These are phyloP conservation scores for Ophiognomonia clavigignenti-juglandacearum DNA, from an alignment of 2,329 filamentous ascomycete genomes.

Conservation along the genomic window DNA sequence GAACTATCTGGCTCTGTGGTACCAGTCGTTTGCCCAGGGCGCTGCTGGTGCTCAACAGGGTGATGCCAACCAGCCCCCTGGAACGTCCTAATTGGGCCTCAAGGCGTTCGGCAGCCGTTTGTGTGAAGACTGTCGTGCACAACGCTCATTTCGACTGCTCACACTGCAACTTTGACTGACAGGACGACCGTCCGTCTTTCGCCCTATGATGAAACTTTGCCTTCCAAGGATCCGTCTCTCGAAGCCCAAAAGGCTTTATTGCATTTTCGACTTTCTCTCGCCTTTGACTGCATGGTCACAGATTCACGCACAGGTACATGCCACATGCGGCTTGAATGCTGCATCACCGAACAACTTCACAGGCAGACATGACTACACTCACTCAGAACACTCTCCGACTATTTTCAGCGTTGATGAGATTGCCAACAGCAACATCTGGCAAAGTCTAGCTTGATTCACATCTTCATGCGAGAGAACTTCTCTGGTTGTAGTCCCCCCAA, in stretches of 20 bases:
- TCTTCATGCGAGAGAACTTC: conserved; percentile 8
- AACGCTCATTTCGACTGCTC: conserved; percentile 11
- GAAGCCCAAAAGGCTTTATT: conserved; percentile 9
- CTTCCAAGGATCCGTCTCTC: conserved; percentile 8
- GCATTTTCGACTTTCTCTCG: conserved; percentile 8
- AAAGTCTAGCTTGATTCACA: conserved; percentile 4
- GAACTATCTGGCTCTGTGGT: conserved; percentile 76
- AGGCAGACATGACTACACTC: conserved; percentile 6
- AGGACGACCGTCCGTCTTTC: conserved; percentile 13
- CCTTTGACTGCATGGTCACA: conserved; percentile 14
- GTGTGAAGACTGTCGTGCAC: conserved; percentile 12
- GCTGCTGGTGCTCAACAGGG: conserved; percentile 19
- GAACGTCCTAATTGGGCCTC: conserved; percentile 13
- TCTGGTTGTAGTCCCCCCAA: conserved; percentile 13
- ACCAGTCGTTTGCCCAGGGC: conserved; percentile 53
- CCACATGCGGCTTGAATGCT: conserved; percentile 6
- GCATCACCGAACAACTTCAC: background rate
- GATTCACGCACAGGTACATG: background rate
- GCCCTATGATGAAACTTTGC: conserved; percentile 15
- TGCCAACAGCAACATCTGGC: conserved; percentile 8
- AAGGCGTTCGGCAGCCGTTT: conserved; percentile 7
- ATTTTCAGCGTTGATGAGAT: conserved; percentile 2
- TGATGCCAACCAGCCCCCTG: conserved; percentile 18
- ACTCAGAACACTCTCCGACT: background rate
- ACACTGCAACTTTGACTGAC: conserved; percentile 14